phyloP scores from a whole-genome alignment of 2,329 filamentous ascomycete genomes.

The Amylocarpus encephaloides region DNA sequence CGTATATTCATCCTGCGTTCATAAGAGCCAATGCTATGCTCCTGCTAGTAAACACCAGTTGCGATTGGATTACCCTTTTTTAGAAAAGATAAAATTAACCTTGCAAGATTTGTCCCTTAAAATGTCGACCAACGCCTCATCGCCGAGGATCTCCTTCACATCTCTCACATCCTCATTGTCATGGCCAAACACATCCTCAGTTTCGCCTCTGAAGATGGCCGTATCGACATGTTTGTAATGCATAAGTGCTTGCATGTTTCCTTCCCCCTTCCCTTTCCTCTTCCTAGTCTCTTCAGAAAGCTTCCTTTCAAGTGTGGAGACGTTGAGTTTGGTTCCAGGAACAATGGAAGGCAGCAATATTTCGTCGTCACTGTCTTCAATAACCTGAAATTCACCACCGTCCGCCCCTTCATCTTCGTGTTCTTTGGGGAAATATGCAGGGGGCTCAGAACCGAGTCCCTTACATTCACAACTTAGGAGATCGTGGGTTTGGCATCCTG shows the following conservation, averaged over 20 bases:
- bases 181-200: conserved; percentile 28
- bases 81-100: conserved; percentile 46
- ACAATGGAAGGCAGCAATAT: conserved; percentile 27
- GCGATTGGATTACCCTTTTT: conserved; percentile 19
- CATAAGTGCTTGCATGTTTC: conserved; percentile 46
- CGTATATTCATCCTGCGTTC: neutral
- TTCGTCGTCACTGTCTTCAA: conserved; percentile 30
- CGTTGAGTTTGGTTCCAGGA: conserved; percentile 39
- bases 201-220: conserved; percentile 31
- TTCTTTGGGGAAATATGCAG: conserved; percentile 12
- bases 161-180: conserved; percentile 32
- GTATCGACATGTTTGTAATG: conserved; percentile 47
- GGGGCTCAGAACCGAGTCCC: conserved; percentile 40
- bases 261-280: conserved; percentile 28
- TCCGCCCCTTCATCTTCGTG: conserved; percentile 10
- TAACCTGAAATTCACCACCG: conserved; percentile 17
- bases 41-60: neutral
- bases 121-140: conserved; percentile 43
- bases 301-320: conserved; percentile 38
- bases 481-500: conserved; percentile 61
- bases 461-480: conserved; percentile 57
- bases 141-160: conserved; percentile 37
- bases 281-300: conserved; percentile 32
- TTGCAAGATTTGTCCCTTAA: conserved; percentile 37
- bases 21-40: neutral